Conservation (phyloP, 192 early-diverging fungal species). For the Irineochytrium annulatum region DNA sequence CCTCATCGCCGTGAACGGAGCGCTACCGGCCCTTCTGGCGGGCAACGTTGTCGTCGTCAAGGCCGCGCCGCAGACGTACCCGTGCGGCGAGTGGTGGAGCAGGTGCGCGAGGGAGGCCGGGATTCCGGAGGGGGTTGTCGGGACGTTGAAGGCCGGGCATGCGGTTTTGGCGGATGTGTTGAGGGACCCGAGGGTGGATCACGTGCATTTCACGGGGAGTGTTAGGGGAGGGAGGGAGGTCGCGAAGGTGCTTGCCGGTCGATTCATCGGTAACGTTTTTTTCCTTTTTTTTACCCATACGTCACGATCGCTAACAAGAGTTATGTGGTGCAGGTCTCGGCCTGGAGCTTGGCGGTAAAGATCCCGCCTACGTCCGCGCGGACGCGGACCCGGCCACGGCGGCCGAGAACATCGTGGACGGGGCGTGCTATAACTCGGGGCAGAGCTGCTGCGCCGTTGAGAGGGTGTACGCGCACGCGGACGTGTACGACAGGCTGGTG, state of each 20-base stretch:
- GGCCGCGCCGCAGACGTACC: slow-evolving; percentile 77
- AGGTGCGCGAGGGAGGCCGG: slow-evolving; percentile 63
- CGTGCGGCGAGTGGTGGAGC: slow-evolving; percentile 66
- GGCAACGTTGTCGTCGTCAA: slow-evolving; percentile 76
- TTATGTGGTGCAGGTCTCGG: slow-evolving; percentile 49
- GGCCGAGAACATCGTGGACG: slow-evolving; percentile 73
- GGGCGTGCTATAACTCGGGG: slow-evolving; percentile 76
- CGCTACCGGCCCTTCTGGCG: slow-evolving; percentile 72
- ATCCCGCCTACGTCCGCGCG: slow-evolving; percentile 73
- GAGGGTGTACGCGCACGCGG: slow-evolving; percentile 72
- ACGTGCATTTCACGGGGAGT: slow-evolving; percentile 77
- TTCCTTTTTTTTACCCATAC: slow-evolving; percentile 6
- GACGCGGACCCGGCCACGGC: slow-evolving; percentile 70
- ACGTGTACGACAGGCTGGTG: slow-evolving; percentile 69
- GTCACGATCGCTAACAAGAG: not conserved
- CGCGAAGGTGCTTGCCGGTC: slow-evolving; percentile 45
- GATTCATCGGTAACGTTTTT: slow-evolving; percentile 52
- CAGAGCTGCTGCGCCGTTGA: slow-evolving; percentile 81
- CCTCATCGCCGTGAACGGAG: slow-evolving; percentile 70
- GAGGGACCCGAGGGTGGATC: slow-evolving; percentile 53
- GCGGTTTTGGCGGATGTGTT: slow-evolving; percentile 49
- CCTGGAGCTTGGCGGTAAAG: slow-evolving; percentile 82
- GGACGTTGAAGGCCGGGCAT: slow-evolving; percentile 39
- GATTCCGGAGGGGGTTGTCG: slow-evolving; percentile 64
- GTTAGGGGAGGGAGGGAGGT: slow-evolving; percentile 67